These are phyloP conservation scores for Mortierella sp. DNA, from an alignment of 371 early-diverging fungal genomes.

Conservation along the genomic window DNA sequence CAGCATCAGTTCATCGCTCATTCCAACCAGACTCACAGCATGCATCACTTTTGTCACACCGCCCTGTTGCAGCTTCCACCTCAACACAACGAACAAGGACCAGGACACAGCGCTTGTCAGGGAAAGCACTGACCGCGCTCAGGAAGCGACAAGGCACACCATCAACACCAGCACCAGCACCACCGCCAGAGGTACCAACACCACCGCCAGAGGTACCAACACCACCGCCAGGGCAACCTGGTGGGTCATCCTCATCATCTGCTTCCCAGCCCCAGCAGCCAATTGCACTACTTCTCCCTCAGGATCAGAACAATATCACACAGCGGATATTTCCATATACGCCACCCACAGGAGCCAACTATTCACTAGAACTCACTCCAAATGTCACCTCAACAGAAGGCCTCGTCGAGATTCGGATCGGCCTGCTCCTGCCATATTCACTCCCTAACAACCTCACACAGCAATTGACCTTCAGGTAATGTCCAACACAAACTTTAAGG, in stretches of 20 bases:
- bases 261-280: not conserved
- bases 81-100: too few species aligned
- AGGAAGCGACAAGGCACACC: too few species aligned
- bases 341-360: conserved; percentile 35
- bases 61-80: too few species aligned
- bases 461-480: conserved; percentile 44
- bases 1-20: too few species aligned
- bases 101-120: too few species aligned
- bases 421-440: conserved; percentile 63
- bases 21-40: too few species aligned
- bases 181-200: too few species aligned
- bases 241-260: not conserved
- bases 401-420: conserved; percentile 62
- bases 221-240: not conserved
- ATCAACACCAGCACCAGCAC: not conserved
- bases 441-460: conserved; percentile 46
- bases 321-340: conserved; percentile 24
- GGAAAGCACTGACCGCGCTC: too few species aligned
- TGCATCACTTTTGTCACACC: too few species aligned
- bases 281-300: conserved; percentile 12
- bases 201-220: too few species aligned
- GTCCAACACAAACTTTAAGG: conserved; percentile 4
- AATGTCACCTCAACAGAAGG: conserved; percentile 22
- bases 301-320: conserved; percentile 25
- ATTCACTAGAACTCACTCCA: conserved; percentile 32